Evolutionary conservation across 805 yeast genomes (phyloP).

Genomic region (Starmera dryadoides): DNA sequence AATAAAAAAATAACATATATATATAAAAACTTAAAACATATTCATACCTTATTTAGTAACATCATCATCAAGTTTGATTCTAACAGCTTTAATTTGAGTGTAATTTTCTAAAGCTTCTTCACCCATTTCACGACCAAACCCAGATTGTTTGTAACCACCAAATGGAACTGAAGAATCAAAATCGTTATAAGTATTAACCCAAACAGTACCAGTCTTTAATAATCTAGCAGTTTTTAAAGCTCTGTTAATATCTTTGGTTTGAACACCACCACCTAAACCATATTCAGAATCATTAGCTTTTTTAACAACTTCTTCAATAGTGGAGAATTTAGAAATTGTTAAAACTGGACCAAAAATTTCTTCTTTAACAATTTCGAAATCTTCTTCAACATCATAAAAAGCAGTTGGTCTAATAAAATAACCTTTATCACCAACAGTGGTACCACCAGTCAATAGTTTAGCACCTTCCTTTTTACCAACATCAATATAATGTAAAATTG

Average conservation of each 20-base stretch:
- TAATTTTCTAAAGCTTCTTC: conserved; percentile 57
- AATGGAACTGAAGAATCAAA: conserved; percentile 63
- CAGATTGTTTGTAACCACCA: conserved; percentile 64
- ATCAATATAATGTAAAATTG: conserved; percentile 51
- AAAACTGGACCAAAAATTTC: conserved; percentile 68
- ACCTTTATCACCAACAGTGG: conserved; percentile 49
- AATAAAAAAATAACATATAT: background rate
- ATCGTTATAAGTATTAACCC: conserved; percentile 64
- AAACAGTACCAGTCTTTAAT: conserved; percentile 55
- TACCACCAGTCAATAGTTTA: conserved; percentile 52
- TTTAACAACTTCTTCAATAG: conserved; percentile 47
- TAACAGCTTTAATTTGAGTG: conserved; percentile 59
- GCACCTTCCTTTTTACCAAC: conserved; percentile 54
- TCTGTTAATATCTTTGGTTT: conserved; percentile 46
- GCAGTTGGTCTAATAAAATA: conserved; percentile 57
- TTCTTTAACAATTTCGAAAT: conserved; percentile 47
- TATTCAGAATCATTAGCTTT: conserved; percentile 52
- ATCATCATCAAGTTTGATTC: conserved; percentile 31
- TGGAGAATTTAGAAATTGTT: conserved; percentile 49
- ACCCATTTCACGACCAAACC: conserved; percentile 73
- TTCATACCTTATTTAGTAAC: background rate
- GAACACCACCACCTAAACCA: conserved; percentile 65
- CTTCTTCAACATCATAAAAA: conserved; percentile 45
- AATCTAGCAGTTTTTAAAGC: conserved; percentile 48
- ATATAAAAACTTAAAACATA: no score